phyloP scores from a whole-genome alignment of 495 filamentous ascomycete species.

The Aspergillus bridgeri region DNA sequence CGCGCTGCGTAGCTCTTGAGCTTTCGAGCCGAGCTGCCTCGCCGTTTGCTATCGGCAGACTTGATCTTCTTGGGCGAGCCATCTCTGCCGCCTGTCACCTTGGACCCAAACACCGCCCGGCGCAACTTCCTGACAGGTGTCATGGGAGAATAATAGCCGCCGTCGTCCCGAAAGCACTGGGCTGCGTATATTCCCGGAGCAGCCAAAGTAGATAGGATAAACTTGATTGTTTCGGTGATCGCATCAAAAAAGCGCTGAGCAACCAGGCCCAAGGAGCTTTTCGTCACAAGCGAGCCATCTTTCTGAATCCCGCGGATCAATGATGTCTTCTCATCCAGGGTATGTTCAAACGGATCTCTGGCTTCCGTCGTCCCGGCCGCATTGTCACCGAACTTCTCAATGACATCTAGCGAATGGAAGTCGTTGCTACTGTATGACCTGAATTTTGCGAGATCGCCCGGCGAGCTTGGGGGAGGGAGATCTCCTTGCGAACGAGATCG shows the following conservation, averaged over 20 bases:
- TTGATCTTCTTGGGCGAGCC: conserved; percentile 28
- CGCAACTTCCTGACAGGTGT: conserved; percentile 58
- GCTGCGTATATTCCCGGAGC: conserved; percentile 77
- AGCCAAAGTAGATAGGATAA: conserved; percentile 72
- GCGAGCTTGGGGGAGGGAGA: conserved; percentile 42
- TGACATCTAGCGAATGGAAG: conserved; percentile 30
- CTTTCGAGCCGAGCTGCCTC: conserved; percentile 36
- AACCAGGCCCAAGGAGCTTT: conserved; percentile 41
- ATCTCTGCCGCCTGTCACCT: conserved; percentile 21
- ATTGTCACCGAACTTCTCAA: conserved; percentile 38
- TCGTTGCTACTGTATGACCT: conserved; percentile 47
- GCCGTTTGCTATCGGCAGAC: conserved; percentile 28
- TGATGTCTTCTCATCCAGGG: conserved; percentile 64
- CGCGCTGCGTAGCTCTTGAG: conserved; percentile 33
- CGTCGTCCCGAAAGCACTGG: conserved; percentile 74
- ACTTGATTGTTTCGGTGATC: conserved; percentile 65
- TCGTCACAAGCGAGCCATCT: conserved; percentile 56
- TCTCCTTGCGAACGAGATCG: conserved; percentile 65
- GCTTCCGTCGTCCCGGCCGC: conserved; percentile 20
- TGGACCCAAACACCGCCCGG: conserved; percentile 31
- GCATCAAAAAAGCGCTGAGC: conserved; percentile 48
- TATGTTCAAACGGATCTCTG: conserved; percentile 30
- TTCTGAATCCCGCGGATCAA: conserved; percentile 43
- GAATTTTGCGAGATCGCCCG: conserved; percentile 42
- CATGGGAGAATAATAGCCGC: conserved; percentile 72